A percentile compares a stretch with the other conserved stretches of the same genome.
Evolutionary conservation across 768 basidiomycete genomes (phyloP).

Genomic region (Rhizopogon rudus): DNA sequence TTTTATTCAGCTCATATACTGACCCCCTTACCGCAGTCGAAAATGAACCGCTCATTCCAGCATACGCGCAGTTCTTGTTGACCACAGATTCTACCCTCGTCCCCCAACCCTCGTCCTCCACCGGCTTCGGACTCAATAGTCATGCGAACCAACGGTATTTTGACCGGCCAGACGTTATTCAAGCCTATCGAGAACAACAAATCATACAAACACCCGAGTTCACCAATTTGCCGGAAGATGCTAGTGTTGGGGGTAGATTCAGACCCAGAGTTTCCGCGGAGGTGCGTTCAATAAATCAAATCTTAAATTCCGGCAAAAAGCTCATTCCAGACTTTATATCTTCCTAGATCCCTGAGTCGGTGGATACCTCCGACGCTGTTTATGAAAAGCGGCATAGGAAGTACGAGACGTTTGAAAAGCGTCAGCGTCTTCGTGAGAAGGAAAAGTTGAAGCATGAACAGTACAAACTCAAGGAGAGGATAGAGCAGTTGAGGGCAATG

Average conservation of each 20-base stretch:
- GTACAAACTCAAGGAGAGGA: slow-evolving; percentile 85
- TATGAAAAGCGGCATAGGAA: slow-evolving; percentile 83
- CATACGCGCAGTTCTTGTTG: slow-evolving; percentile 59
- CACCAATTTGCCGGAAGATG: slow-evolving; percentile 39
- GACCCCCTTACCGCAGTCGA: slow-evolving; percentile 45
- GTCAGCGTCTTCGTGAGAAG: slow-evolving; percentile 81
- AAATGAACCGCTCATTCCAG: slow-evolving; percentile 66
- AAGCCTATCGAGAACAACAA: slow-evolving; percentile 62
- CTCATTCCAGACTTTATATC: neutral
- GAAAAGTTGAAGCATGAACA: slow-evolving; percentile 91
- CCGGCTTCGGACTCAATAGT: slow-evolving; percentile 45
- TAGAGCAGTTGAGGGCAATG: slow-evolving; percentile 77
- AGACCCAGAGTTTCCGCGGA: slow-evolving; percentile 66
- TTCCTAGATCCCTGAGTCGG: slow-evolving; percentile 33
- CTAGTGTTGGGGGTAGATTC: slow-evolving; percentile 61
- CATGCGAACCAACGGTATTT: slow-evolving; percentile 70
- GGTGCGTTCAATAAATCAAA: slow-evolving; percentile 38
- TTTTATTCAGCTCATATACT: slow-evolving; percentile 5
- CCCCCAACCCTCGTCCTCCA: slow-evolving; percentile 32
- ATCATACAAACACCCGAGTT: slow-evolving; percentile 80
- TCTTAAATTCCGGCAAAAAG: neutral
- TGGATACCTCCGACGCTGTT: slow-evolving; percentile 73
- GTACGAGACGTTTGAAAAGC: slow-evolving; percentile 83
- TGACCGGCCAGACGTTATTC: slow-evolving; percentile 70
- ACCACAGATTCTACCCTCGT: slow-evolving; percentile 64